A percentile compares a stretch with the other conserved stretches of the same genome.
Evolutionary conservation across 176 grass and related monocot species (phyloP).

Genomic region (Aegilops speltoides): DNA sequence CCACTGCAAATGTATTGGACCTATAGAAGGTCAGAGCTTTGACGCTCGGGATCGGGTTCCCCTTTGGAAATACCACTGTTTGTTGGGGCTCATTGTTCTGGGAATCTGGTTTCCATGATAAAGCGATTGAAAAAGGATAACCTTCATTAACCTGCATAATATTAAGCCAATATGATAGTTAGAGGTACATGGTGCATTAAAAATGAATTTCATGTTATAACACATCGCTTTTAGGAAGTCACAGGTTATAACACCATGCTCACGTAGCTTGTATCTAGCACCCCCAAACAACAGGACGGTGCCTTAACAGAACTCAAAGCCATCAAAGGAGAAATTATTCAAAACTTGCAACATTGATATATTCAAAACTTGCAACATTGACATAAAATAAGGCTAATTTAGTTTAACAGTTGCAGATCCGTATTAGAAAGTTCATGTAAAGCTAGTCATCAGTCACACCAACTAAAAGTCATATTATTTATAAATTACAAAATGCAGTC

Average conservation of each 20-base stretch:
- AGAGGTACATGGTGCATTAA: not conserved
- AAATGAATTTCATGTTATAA: not conserved
- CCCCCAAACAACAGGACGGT: not conserved
- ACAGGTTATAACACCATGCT: not conserved
- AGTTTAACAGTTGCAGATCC: not conserved
- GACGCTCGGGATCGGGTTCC: constrained; percentile 57
- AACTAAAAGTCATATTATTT: not conserved
- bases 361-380: too few relatives aligned
- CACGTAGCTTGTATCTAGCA: not conserved
- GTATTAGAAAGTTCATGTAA: not conserved
- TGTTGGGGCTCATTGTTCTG: constrained; percentile 44
- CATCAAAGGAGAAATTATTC: not conserved
- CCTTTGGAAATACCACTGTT: constrained; percentile 67
- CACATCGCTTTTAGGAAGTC: not conserved
- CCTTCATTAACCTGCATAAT: constrained; percentile 70
- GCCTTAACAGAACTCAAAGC: not conserved
- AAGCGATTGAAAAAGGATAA: constrained; percentile 73
- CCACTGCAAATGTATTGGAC: constrained; percentile 63
- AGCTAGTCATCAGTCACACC: not conserved
- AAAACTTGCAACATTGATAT: not conserved
- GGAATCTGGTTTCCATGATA: constrained; percentile 70
- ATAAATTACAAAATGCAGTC: not conserved
- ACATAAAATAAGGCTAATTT: not conserved
- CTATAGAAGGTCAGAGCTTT: constrained; percentile 65
- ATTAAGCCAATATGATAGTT: not conserved